Evolutionary conservation across 2,329 filamentous ascomycete species (phyloP), one percentile per base, ranked within the genome.

Genomic region (Mollisia scopiformis): DNA sequence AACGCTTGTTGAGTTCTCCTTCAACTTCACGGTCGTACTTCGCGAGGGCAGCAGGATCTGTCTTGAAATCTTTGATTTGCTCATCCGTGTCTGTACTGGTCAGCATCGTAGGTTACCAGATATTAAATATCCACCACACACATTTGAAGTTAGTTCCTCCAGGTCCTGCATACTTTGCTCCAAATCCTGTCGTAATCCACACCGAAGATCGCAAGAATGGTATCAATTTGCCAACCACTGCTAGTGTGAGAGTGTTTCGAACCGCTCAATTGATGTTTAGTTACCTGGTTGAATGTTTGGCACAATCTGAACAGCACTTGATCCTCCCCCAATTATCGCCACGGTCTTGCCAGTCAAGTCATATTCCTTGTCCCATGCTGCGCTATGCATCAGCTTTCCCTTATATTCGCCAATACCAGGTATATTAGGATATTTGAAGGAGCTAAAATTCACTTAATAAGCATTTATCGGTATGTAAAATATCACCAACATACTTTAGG

Each of bases 121-220:
- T 6, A 27, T 3, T 25, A 25, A 14, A 19, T 58, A 1, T 13
- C 2, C 16, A 1, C 1, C 3, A 43, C 58, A 23, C 43, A 64
- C 61, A 67, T 19, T 62, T 47, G 28, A 66, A 67, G 33, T 67
- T 67, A 3, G 63, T 63, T 25, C 65, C 63, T 21, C 61, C 63
- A 21, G 62, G 62, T 3, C 60, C 65, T 2, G 66, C 65, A 50
- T 55, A 64, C 31, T 66, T 72, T 57, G 69, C 69, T 63, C 49
- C 67, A 62, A 51, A 69, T 56, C 61, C 70, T 59, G 62, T 57
- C 0, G 66, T 65, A 8, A 86, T 70, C 83, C 84, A 87, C 64
- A 85, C 85, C 0, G 84, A 81, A 0, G 82, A 82, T 30, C 84
- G 76, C 67, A 86, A 82, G 69, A 82, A 85, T n/a, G 86, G 73